Percentiles rank a stretch among this genome's conserved stretches.
phyloP scores from a whole-genome alignment of 768 basidiomycete genomes.

The Phanerochaete sordida region DNA sequence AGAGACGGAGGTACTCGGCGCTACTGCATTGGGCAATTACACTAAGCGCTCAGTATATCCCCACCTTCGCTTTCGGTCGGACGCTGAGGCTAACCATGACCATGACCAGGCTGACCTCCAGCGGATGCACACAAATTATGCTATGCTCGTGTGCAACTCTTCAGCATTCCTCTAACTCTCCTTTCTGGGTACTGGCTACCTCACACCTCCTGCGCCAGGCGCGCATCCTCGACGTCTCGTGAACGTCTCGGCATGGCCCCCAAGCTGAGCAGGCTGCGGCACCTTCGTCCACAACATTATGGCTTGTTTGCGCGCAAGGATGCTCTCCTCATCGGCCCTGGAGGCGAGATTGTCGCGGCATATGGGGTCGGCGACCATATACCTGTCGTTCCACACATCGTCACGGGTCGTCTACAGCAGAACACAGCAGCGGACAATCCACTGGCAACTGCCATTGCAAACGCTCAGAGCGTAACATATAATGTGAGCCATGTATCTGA shows the following conservation, averaged over 20 bases:
- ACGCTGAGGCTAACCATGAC: neutral
- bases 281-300: neutral
- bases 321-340: constrained; percentile 8
- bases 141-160: neutral
- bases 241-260: neutral
- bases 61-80: neutral
- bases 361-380: neutral
- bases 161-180: neutral
- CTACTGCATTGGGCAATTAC: neutral
- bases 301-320: neutral
- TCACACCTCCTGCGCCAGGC: neutral
- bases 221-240: neutral
- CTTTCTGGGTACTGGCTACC: neutral
- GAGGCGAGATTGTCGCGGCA: constrained; percentile 6
- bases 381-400: constrained; percentile 5
- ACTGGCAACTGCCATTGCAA: neutral
- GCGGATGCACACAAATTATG: neutral
- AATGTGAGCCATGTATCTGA: neutral
- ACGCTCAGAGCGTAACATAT: neutral
- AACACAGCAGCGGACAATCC: neutral
- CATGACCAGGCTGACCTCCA: neutral
- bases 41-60: neutral
- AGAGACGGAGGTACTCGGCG: neutral
- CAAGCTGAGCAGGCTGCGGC: neutral
- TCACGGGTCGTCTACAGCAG: neutral